phyloP scores from a whole-genome alignment of 192 early-diverging fungal species.

The Cetraspora pellucida region DNA sequence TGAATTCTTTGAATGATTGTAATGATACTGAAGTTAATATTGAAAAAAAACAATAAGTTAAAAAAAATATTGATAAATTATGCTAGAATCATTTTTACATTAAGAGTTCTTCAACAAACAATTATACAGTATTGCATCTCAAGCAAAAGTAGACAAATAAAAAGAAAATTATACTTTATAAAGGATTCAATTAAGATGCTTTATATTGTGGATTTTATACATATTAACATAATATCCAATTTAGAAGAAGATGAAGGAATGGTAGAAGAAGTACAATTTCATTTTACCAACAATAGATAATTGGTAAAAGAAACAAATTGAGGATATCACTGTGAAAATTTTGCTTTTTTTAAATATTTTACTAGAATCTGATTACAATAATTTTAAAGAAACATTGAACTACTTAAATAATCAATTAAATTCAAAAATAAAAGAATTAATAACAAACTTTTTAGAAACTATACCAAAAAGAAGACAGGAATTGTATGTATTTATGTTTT shows the following conservation, averaged over 20 bases:
- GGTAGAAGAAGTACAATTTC: too few species aligned
- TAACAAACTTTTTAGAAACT: too few species aligned
- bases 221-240: slow-evolving; percentile 16
- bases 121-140: background rate
- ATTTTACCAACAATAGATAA: too few species aligned
- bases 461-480: too few species aligned
- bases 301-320: too few species aligned
- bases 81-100: background rate
- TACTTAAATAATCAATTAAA: too few species aligned
- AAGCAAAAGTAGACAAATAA: background rate
- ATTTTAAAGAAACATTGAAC: too few species aligned
- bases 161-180: slow-evolving; percentile 5
- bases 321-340: too few species aligned
- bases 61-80: slow-evolving; percentile 1
- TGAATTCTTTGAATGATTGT: slow-evolving; percentile 11
- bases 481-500: too few species aligned
- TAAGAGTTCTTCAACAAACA: slow-evolving; percentile 22
- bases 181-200: slow-evolving; percentile 3
- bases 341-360: too few species aligned
- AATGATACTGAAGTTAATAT: background rate
- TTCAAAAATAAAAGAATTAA: too few species aligned
- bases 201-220: background rate
- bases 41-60: background rate
- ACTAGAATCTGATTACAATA: too few species aligned
- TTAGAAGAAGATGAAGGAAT: slow-evolving; percentile 14